These are phyloP conservation scores for Leccinum griseonigrum DNA, from an alignment of 1,284 basidiomycete genomes.

Conservation along the genomic window DNA sequence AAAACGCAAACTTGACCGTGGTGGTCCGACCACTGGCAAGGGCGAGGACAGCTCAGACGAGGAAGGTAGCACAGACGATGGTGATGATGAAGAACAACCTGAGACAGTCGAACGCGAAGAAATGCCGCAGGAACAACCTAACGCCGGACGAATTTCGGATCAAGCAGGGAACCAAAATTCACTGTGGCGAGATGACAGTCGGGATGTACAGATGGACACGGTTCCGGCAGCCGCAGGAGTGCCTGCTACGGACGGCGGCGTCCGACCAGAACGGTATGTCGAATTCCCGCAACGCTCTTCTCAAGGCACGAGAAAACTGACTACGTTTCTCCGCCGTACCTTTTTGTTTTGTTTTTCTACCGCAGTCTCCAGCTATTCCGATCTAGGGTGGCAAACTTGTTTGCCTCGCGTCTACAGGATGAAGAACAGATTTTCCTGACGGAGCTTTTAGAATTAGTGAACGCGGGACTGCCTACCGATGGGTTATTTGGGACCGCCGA, in stretches of 20 bases:
- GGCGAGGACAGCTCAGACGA: conserved; percentile 47
- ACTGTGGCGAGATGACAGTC: conserved; percentile 60
- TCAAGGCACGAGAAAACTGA: neutral
- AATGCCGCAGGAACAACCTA: conserved; percentile 36
- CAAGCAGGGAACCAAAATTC: conserved; percentile 42
- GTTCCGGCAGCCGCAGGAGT: conserved; percentile 37
- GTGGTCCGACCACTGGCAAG: conserved; percentile 40
- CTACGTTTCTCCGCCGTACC: conserved; percentile 1
- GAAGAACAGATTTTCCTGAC: conserved; percentile 73
- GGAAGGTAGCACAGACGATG: conserved; percentile 45
- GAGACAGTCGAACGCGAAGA: conserved; percentile 52
- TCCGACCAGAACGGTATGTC: conserved; percentile 56
- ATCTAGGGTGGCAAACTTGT: conserved; percentile 66
- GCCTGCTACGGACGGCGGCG: conserved; percentile 40
- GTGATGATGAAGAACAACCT: conserved; percentile 34
- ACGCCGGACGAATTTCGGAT: conserved; percentile 31
- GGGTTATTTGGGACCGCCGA: conserved; percentile 80
- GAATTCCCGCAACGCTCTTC: neutral
- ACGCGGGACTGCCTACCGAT: conserved; percentile 69
- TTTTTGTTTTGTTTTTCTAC: conserved; percentile 6
- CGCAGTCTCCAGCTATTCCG: conserved; percentile 77
- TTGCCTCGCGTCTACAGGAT: conserved; percentile 67
- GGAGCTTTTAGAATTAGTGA: conserved; percentile 75
- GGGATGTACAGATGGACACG: conserved; percentile 62
- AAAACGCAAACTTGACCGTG: conserved; percentile 76